Evolutionary conservation across 2,329 filamentous ascomycete species (phyloP).

Genomic region (Amauroascus niger): DNA sequence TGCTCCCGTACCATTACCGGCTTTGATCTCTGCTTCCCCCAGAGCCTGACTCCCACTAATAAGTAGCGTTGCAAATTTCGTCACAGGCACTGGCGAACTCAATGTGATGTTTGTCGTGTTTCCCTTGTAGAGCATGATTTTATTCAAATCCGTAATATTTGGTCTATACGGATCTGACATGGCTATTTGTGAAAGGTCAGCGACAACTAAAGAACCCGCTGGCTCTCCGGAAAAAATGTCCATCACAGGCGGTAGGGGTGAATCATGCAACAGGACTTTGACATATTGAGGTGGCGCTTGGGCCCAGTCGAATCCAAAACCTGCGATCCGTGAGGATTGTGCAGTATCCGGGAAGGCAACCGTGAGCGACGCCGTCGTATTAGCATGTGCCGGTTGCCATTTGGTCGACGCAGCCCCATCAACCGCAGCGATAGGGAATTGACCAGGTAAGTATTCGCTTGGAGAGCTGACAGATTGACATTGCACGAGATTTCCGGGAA

Average conservation of each 20-base stretch:
- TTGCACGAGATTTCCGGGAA: constrained; percentile 54
- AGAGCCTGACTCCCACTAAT: constrained; percentile 38
- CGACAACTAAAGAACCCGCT: constrained; percentile 20
- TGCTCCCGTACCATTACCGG: constrained; percentile 34
- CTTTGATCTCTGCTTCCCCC: constrained; percentile 22
- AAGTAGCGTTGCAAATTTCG: constrained; percentile 36
- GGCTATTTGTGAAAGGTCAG: constrained; percentile 24
- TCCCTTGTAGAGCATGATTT: constrained; percentile 30
- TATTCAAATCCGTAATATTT: constrained; percentile 24
- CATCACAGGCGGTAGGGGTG: constrained; percentile 23
- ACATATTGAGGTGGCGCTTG: constrained; percentile 46
- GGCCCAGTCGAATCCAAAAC: constrained; percentile 53
- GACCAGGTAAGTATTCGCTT: constrained; percentile 48
- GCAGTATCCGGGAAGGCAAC: constrained; percentile 43
- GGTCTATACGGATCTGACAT: constrained; percentile 34
- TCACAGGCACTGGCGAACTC: constrained; percentile 25
- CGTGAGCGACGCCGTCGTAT: constrained; percentile 46
- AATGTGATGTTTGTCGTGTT: constrained; percentile 38
- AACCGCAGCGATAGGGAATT: constrained; percentile 58
- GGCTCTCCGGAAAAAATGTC: constrained; percentile 11
- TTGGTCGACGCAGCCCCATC: constrained; percentile 57
- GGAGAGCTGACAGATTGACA: constrained; percentile 48
- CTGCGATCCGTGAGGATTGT: constrained; percentile 26
- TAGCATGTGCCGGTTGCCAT: constrained; percentile 52
- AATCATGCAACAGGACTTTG: constrained; percentile 48